Conservation (phyloP, 345 rosid species). For the Nasturtium officinale region DNA sequence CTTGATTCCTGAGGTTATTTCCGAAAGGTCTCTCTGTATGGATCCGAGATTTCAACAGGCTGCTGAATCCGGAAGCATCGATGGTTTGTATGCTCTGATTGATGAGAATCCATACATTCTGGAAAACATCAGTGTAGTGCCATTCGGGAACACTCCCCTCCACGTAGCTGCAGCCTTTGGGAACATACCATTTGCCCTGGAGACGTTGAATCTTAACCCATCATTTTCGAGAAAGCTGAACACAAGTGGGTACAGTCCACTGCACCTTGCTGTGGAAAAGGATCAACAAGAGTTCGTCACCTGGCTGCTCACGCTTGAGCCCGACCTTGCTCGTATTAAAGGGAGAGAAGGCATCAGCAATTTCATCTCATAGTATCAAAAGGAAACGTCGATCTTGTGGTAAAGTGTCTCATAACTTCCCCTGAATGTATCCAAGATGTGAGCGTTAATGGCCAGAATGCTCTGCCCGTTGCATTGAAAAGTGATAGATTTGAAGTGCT, state of each 20-base stretch:
- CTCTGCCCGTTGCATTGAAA: conserved; percentile 35
- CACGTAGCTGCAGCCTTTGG: conserved; percentile 45
- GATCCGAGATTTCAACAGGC: conserved; percentile 31
- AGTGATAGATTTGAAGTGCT: conserved; percentile 35
- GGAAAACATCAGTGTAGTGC: conserved; percentile 16
- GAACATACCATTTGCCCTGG: conserved; percentile 24
- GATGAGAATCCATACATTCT: conserved; percentile 33
- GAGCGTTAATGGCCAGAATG: conserved; percentile 9
- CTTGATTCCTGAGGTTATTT: not conserved
- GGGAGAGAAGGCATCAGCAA: conserved; percentile 34
- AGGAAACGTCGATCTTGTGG: conserved; percentile 23
- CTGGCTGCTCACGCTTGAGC: conserved; percentile 7
- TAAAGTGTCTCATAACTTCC: conserved; percentile 5
- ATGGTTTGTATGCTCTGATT: conserved; percentile 36
- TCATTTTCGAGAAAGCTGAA: conserved; percentile 45
- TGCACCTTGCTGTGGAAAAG: conserved; percentile 43
- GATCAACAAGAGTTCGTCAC: not conserved
- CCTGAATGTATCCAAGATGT: conserved; percentile 30
- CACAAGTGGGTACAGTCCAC: conserved; percentile 40
- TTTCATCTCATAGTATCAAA: conserved; percentile 22
- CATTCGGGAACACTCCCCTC: conserved; percentile 48
- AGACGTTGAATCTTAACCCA: conserved; percentile 44
- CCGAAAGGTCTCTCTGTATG: not conserved
- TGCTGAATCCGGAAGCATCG: conserved; percentile 23
- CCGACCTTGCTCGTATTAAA: not conserved